Conservation (phyloP, 2,329 filamentous ascomycete genomes). For the Cercospora nicotianae region DNA sequence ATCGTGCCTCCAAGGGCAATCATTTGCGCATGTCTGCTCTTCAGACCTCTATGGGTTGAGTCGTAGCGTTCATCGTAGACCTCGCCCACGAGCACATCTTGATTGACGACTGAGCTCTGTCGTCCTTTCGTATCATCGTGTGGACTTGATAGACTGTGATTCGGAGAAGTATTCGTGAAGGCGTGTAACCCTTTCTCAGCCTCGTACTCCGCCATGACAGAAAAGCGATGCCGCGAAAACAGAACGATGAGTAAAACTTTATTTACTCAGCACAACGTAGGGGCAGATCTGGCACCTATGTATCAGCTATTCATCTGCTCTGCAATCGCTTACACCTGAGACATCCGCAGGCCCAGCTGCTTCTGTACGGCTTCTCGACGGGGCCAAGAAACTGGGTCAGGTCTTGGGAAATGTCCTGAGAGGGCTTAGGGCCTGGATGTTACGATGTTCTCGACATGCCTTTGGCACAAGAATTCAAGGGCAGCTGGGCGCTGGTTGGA, state of each 20-base stretch:
- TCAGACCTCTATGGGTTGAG: conserved; percentile 43
- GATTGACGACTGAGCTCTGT: conserved; percentile 23
- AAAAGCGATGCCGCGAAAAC: not conserved
- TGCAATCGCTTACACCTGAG: not conserved
- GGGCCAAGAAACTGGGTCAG: conserved; percentile 1
- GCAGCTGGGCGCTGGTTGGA: conserved; percentile 17
- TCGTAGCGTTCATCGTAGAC: conserved; percentile 38
- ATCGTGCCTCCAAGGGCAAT: conserved; percentile 39
- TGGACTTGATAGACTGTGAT: conserved; percentile 7
- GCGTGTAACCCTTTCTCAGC: conserved; percentile 15
- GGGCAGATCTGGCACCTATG: not conserved
- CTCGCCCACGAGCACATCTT: conserved; percentile 29
- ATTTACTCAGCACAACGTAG: not conserved
- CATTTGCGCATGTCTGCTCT: conserved; percentile 42
- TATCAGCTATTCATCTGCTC: not conserved
- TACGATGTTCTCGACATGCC: conserved; percentile 1
- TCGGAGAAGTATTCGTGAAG: conserved; percentile 2
- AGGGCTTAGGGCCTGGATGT: not conserved
- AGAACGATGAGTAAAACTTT: not conserved
- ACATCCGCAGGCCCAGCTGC: not conserved
- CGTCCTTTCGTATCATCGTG: conserved; percentile 17
- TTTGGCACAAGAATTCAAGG: not conserved
- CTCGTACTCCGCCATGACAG: conserved; percentile 10
- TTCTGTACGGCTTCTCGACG: not conserved
- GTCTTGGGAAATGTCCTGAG: not conserved